Evolutionary conservation across 345 rosid species (phyloP), one percentile per base, ranked within the genome.

Genomic region (Bretschneidera sinensis): DNA sequence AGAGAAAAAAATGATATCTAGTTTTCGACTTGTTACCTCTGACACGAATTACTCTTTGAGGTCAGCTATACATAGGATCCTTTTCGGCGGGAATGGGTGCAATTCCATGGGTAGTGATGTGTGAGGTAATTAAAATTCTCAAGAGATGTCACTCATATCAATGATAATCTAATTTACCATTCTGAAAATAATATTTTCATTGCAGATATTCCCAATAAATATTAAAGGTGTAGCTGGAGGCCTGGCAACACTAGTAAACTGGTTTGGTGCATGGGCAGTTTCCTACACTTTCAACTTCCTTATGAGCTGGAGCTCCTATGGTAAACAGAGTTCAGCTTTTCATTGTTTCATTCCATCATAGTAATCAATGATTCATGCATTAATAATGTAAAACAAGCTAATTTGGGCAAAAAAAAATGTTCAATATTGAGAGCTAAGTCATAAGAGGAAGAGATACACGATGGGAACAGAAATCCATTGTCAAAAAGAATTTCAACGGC

Each of bases 1-100:
- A 56, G 21, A 20, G 8, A 0, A 3, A 10, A 68, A 34, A 9
- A n/a, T 59, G 57, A 15, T 14, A 43, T 5, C 15, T 17, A 25
- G 10, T 60, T 35, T 54, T 22, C 50, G 23, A 14, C 24, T 24
- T n/a, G n/a, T n/a, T n/a, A n/a, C n/a, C n/a, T n/a, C n/a, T n/a
- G n/a, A n/a, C n/a, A n/a, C n/a, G n/a, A 39, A 11, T 39, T 28
- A 28, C 33, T 28, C 5, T 64, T 21, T 59, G 56, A 56, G 62
- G 55, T 18, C 87, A 92, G 97, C 64, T 87, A 59, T 92, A 84
- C 79, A 80, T 92, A 71, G 82, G 79, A 49, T 72, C 95, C 2
- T 92, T 92, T 69, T 87, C 98, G 4, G 83, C 82, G 43, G 98
- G 98, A 69, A 85, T 92, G 96, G 97, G 98, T 47, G 94, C 98